A percentile compares a stretch with the other conserved stretches of the same genome.
phyloP scores from a whole-genome alignment of 2,329 filamentous ascomycete species.

The Periconia sp. region DNA sequence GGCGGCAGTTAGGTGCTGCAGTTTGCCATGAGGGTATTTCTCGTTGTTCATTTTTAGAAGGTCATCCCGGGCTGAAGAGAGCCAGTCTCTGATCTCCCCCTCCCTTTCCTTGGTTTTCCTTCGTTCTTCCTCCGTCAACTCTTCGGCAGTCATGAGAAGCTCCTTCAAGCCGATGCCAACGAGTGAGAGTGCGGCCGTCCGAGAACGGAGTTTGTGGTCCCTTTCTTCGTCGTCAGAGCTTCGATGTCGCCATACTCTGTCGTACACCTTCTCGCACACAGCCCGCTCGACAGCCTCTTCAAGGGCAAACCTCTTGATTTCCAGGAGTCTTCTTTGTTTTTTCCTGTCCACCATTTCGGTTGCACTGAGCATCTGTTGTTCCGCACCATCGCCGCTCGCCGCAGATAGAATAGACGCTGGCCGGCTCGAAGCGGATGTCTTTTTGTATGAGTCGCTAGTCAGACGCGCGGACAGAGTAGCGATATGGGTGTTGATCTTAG shows the following conservation, averaged over 20 bases:
- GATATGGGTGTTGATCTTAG: conserved; percentile 86
- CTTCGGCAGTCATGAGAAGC: conserved; percentile 65
- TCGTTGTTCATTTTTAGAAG: conserved; percentile 84
- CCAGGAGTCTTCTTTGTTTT: conserved; percentile 76
- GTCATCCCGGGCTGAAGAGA: conserved; percentile 71
- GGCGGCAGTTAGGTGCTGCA: conserved; percentile 83
- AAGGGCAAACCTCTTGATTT: conserved; percentile 75
- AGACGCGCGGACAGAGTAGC: conserved; percentile 77
- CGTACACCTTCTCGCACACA: conserved; percentile 81
- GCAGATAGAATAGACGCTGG: conserved; percentile 45
- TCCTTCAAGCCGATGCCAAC: conserved; percentile 90
- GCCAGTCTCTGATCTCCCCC: conserved; percentile 73
- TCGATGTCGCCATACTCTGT: conserved; percentile 87
- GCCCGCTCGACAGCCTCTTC: conserved; percentile 92
- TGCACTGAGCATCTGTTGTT: conserved; percentile 89
- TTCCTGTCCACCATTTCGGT: conserved; percentile 83
- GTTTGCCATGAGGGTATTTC: conserved; percentile 86
- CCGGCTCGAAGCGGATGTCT: conserved; percentile 51
- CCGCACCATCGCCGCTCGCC: conserved; percentile 45
- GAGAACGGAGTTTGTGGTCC: conserved; percentile 92
- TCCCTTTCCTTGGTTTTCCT: conserved; percentile 60
- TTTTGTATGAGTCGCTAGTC: conserved; percentile 65
- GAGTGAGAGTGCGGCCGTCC: conserved; percentile 87
- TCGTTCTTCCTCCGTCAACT: conserved; percentile 61
- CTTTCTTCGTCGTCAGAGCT: conserved; percentile 92